These are phyloP conservation scores for Phytophthora cactorum DNA, from an alignment of 352 stramenopile genomes.

Conservation along the genomic window DNA sequence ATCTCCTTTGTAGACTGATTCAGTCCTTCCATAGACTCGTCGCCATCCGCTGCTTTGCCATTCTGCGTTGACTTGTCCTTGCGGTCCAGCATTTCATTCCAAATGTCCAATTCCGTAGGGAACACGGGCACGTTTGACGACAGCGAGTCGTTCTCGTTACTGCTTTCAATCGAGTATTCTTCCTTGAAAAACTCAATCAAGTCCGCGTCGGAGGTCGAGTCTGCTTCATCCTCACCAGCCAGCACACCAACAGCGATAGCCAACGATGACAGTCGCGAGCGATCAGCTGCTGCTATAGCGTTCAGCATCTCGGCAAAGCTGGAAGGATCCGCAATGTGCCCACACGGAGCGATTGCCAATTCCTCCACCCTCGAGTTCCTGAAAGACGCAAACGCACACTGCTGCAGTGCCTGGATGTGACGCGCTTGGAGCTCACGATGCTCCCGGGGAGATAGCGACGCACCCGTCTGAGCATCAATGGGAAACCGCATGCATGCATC, in stretches of 20 bases:
- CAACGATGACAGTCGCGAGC: constrained; percentile 40
- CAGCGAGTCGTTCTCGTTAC: constrained; percentile 15
- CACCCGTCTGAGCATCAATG: constrained; percentile 87
- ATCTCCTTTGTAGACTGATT: constrained; percentile 14
- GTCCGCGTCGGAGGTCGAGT: constrained; percentile 38
- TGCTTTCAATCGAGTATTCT: constrained; percentile 48
- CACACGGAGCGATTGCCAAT: constrained; percentile 64
- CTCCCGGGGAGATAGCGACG: constrained; percentile 58
- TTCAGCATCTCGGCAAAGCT: constrained; percentile 55
- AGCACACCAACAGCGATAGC: constrained; percentile 59
- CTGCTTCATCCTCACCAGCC: constrained; percentile 39
- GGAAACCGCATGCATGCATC: constrained; percentile 75
- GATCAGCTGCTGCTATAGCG: constrained; percentile 40
- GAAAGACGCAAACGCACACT: constrained; percentile 54
- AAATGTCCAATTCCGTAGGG: constrained; percentile 92
- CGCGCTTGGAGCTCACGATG: constrained; percentile 51
- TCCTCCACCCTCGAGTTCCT: constrained; percentile 56
- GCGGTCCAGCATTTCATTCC: constrained; percentile 61
- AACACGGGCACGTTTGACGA: constrained; percentile 50
- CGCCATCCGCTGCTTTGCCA: constrained; percentile 6
- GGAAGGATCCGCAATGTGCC: constrained; percentile 48
- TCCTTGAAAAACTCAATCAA: constrained; percentile 67
- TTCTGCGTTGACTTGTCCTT: constrained; percentile 6
- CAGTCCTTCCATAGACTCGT: constrained; percentile 17
- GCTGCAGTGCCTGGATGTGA: constrained; percentile 80